Evolutionary conservation across 192 early-diverging fungal genomes (phyloP).

Genomic region (Mycoemilia scoparia): DNA sequence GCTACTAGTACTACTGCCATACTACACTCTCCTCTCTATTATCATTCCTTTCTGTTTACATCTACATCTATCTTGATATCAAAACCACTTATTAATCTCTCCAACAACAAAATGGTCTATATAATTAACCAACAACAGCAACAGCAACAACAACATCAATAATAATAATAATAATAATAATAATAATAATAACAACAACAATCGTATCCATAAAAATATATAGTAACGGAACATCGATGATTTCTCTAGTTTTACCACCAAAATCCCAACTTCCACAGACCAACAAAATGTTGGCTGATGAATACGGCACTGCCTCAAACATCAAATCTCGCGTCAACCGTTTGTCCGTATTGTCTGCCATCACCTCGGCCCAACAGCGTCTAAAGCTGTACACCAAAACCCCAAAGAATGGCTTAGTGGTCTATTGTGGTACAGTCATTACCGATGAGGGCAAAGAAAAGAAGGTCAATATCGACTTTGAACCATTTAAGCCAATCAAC

Average conservation of each 20-base stretch:
- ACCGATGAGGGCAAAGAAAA: constrained; percentile 99
- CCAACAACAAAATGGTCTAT: too few relatives aligned
- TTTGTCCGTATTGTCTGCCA: constrained; percentile 88
- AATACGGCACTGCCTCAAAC: constrained; percentile 98
- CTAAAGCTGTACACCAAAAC: constrained; percentile 86
- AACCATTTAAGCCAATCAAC: constrained; percentile 99
- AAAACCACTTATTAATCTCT: too few relatives aligned
- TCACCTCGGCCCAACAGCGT: constrained; percentile 91
- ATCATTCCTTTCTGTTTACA: too few relatives aligned
- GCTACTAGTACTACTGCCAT: too few relatives aligned
- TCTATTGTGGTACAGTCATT: constrained; percentile 88
- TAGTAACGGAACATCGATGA: constrained; percentile 97
- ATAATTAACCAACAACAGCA: too few relatives aligned
- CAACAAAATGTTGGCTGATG: constrained; percentile 87
- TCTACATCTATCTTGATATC: too few relatives aligned
- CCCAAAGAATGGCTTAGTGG: constrained; percentile 88
- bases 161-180: too few relatives aligned
- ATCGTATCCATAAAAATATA: too few relatives aligned
- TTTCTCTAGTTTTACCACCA: constrained; percentile 90
- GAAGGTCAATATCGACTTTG: constrained; percentile 97
- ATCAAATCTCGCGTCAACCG: constrained; percentile 99
- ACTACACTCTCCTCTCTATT: too few relatives aligned
- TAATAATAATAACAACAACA: too few relatives aligned
- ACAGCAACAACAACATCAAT: too few relatives aligned
- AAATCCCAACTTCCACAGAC: constrained; percentile 80